Evolutionary conservation across 192 early-diverging fungal species (phyloP), one percentile per base, ranked within the genome.

Genomic region (Thamnidium elegans): DNA sequence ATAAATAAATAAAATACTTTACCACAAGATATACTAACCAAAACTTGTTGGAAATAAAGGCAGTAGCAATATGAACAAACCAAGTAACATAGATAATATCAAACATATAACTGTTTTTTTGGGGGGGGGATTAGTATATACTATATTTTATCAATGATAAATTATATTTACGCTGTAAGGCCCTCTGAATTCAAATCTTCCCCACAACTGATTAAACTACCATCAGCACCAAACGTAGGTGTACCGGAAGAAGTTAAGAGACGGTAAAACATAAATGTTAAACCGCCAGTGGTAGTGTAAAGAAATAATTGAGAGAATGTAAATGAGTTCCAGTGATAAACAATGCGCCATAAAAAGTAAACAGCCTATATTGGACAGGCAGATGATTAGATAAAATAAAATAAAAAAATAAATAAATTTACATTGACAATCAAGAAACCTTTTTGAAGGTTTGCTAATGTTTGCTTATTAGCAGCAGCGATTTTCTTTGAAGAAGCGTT

Each of bases 61-160:
- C 84, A 21, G 85, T 85, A 7, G 76, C 74, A 39, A 86, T 66
- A 70, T 90, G 88, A 36, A 88, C 87, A 59, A 87, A 83, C 90
- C 90, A 92, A 17, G 89, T 86, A 34, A 94, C 79, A 54, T 94
- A 94, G 54, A 94, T 89, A 51, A 91, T 84, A 60, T 94, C 92
- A 69, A 92, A 94, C 73, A 88, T 86, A 61, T 92, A 92, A 34
- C 88, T 89, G 79, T 46, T 69, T 50, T 55, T 17, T 31, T 17
- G 7, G 10, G n/a, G 13, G 36, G 53, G 17, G 30, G 52, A 8
- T 20, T 50, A n/a, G 0, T 8, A 5, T 19, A 7, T 7, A 20
- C 5, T 10, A 8, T 19, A 46, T 39, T 13, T 26, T 3, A 26
- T 26, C 26, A 26, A 26, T 26, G 6, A 48, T 62, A 32, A 6